A percentile compares a stretch with the other conserved stretches of the same genome.
Evolutionary conservation across 2,329 filamentous ascomycete genomes (phyloP).

Genomic region (Calonectria ilicicola): DNA sequence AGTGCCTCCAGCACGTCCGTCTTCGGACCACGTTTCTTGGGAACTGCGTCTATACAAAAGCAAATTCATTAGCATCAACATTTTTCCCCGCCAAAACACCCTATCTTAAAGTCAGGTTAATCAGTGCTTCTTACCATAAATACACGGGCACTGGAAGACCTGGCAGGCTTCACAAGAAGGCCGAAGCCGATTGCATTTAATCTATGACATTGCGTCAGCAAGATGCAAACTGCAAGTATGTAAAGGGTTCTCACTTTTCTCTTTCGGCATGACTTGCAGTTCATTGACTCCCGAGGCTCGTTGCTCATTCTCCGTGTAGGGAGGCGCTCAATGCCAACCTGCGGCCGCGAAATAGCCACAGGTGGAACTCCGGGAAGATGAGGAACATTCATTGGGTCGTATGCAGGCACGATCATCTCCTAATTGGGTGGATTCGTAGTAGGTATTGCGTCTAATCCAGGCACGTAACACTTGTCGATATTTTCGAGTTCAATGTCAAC

Average conservation of each 20-base stretch:
- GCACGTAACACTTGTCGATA: neutral
- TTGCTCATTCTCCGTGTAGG: conserved; percentile 77
- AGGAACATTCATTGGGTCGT: conserved; percentile 56
- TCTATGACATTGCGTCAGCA: conserved; percentile 62
- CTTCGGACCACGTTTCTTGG: conserved; percentile 91
- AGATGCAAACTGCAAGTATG: conserved; percentile 7
- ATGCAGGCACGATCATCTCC: conserved; percentile 54
- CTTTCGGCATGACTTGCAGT: conserved; percentile 94
- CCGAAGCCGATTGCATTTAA: conserved; percentile 89
- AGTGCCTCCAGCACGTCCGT: conserved; percentile 89
- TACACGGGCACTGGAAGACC: conserved; percentile 87
- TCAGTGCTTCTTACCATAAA: conserved; percentile 75
- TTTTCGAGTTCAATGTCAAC: neutral
- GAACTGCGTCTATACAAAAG: conserved; percentile 76
- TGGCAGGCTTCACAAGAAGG: conserved; percentile 91
- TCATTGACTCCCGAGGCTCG: conserved; percentile 91
- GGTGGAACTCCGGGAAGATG: conserved; percentile 59
- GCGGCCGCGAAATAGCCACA: conserved; percentile 75
- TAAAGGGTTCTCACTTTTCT: conserved; percentile 73
- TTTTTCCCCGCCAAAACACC: neutral
- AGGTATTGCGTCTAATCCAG: neutral
- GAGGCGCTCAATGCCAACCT: conserved; percentile 84
- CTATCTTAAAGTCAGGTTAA: no score
- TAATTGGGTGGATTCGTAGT: conserved; percentile 14
- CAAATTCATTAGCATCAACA: neutral